These are phyloP conservation scores for Sporothrix protearum DNA, from an alignment of 2,329 filamentous ascomycete genomes.

Conservation along the genomic window DNA sequence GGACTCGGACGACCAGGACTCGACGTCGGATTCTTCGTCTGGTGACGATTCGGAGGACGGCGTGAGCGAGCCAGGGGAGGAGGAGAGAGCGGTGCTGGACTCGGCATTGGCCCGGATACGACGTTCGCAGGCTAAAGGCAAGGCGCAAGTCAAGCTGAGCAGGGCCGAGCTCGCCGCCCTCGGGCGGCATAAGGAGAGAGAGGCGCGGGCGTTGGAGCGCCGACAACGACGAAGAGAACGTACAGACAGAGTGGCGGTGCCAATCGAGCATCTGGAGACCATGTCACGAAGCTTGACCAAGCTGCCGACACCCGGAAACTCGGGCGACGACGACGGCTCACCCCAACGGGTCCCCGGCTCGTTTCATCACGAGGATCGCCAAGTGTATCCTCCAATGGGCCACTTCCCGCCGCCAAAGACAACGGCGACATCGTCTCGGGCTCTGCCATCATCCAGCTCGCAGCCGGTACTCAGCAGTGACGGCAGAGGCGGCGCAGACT, in stretches of 20 bases:
- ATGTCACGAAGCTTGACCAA: constrained; percentile 37
- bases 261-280: constrained; percentile 50
- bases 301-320: constrained; percentile 28
- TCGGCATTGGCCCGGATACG: constrained; percentile 76
- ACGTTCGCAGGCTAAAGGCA: constrained; percentile 70
- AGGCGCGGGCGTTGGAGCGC: constrained; percentile 45
- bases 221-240: constrained; percentile 28
- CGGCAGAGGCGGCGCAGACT: constrained; percentile 33
- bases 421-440: constrained; percentile 28
- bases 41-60: constrained; percentile 48
- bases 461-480: constrained; percentile 34
- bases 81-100: constrained; percentile 71
- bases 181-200: constrained; percentile 62
- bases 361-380: constrained; percentile 37
- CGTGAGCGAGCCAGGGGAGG: constrained; percentile 36
- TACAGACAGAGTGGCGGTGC: constrained; percentile 49
- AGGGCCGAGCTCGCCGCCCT: constrained; percentile 77
- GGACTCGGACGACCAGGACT: constrained; percentile 7
- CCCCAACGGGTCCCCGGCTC: constrained; percentile 40
- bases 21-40: constrained; percentile 36
- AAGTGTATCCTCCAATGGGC: constrained; percentile 47
- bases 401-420: constrained; percentile 48
- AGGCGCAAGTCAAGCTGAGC: constrained; percentile 73
- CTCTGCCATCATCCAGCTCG: constrained; percentile 32
- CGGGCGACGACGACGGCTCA: constrained; percentile 33